phyloP scores from a whole-genome alignment of 495 filamentous ascomycete species.

The Xylaria cubensis region DNA sequence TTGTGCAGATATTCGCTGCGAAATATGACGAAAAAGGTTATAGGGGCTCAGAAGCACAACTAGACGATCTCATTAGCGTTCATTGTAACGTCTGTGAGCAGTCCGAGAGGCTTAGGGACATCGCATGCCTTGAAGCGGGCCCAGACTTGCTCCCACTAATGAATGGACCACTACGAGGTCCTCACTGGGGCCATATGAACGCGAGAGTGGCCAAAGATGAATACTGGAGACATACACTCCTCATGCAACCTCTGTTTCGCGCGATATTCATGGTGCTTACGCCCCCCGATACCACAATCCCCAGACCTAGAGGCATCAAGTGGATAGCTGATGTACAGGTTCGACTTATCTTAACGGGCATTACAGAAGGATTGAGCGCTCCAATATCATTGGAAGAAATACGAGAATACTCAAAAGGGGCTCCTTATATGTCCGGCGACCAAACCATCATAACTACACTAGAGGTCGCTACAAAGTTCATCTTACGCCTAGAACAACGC shows the following conservation, averaged over 20 bases:
- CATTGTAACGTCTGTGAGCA: slow-evolving; percentile 9
- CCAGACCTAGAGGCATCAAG: background rate
- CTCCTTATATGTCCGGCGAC: background rate
- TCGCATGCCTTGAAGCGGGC: background rate
- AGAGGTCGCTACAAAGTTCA: background rate
- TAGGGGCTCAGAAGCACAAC: background rate
- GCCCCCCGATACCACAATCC: background rate
- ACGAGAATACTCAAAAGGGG: slow-evolving; percentile 5
- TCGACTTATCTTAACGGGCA: slow-evolving; percentile 1
- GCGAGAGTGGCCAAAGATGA: background rate
- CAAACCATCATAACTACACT: slow-evolving; percentile 1
- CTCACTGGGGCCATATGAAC: background rate
- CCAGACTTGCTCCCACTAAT: background rate
- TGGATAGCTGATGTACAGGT: background rate
- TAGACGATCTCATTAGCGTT: background rate
- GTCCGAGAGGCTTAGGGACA: background rate
- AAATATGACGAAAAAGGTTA: background rate
- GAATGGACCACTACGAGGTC: background rate
- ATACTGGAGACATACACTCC: background rate
- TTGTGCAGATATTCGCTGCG: background rate
- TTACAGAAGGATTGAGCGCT: slow-evolving; percentile 8
- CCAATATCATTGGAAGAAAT: slow-evolving; percentile 7
- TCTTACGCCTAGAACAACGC: slow-evolving; percentile 9
- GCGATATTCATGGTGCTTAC: slow-evolving; percentile 1
- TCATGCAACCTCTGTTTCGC: background rate